phyloP scores from a whole-genome alignment of 1,284 basidiomycete species.

The Pseudozyma tsukubaensis region DNA sequence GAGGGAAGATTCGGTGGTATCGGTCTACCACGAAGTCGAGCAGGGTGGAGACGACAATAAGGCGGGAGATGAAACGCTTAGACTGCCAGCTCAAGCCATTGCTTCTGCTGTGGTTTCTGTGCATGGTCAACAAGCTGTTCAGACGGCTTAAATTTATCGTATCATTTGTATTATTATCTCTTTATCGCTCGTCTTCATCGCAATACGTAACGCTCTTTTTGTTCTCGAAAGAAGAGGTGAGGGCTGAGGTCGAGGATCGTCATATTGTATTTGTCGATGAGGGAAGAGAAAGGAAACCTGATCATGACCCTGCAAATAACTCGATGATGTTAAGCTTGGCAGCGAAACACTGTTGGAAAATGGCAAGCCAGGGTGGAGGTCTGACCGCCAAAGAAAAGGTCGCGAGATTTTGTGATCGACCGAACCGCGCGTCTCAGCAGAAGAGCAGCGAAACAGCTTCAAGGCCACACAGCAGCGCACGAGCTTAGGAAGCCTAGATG shows the following conservation, averaged over 20 bases:
- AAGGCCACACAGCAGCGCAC: background rate
- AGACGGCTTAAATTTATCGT: too few species aligned
- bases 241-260: background rate
- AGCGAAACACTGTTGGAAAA: background rate
- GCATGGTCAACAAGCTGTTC: too few species aligned
- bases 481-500: background rate
- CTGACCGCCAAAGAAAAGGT: constrained; percentile 20
- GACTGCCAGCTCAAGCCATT: constrained; percentile 9
- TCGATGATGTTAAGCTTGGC: background rate
- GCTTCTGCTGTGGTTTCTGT: too few species aligned
- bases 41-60: constrained; percentile 1
- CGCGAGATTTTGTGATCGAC: constrained; percentile 43
- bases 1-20: constrained; percentile 23
- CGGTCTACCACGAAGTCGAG: constrained; percentile 35
- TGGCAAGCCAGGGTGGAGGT: constrained; percentile 29
- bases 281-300: too few species aligned
- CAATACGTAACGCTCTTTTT: constrained; percentile 10
- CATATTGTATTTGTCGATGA: background rate
- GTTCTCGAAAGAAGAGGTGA: background rate
- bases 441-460: constrained; percentile 5
- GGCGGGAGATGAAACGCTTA: constrained; percentile 4
- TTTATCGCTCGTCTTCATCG: background rate
- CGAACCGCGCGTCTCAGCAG: constrained; percentile 46
- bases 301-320: too few species aligned
- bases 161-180: constrained; percentile 20